These are phyloP conservation scores for Cryphonectria radicalis DNA, from an alignment of 2,329 filamentous ascomycete species.

Conservation along the genomic window DNA sequence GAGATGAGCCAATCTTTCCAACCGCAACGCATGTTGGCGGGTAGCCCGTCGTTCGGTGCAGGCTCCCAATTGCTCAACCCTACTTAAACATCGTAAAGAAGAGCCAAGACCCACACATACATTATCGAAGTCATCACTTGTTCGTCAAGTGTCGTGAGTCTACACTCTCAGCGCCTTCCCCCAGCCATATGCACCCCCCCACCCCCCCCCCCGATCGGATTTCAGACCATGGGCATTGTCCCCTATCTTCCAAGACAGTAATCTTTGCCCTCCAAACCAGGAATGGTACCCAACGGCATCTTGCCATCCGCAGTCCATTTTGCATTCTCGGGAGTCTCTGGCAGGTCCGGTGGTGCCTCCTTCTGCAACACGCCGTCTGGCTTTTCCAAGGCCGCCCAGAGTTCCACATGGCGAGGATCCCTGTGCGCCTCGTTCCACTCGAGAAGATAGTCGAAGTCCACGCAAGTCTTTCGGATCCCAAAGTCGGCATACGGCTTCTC, in stretches of 20 bases:
- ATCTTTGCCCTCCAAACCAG: constrained; percentile 9
- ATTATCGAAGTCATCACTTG: background rate
- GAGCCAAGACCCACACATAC: background rate
- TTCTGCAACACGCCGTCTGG: constrained; percentile 4
- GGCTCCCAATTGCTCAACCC: too few relatives aligned
- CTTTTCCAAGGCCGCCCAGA: background rate
- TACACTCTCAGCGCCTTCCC: background rate
- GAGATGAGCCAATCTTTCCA: too few relatives aligned
- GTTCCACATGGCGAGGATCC: constrained; percentile 2
- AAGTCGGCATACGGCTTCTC: constrained; percentile 21
- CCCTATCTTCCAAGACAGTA: background rate
- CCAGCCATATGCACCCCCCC: background rate
- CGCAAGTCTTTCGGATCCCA: constrained; percentile 19
- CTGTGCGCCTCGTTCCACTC: constrained; percentile 15
- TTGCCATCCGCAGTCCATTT: constrained; percentile 4
- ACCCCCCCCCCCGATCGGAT: background rate
- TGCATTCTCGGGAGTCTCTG: background rate
- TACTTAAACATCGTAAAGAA: too few relatives aligned
- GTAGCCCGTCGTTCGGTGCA: too few relatives aligned
- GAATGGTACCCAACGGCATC: background rate
- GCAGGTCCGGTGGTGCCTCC: constrained; percentile 1
- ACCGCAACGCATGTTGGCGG: too few relatives aligned
- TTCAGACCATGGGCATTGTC: background rate
- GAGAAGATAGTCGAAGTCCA: constrained; percentile 16
- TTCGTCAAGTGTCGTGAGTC: background rate